Percentiles rank a stretch among this genome's conserved stretches.
These are phyloP conservation scores for Pseudogymnoascus sp. DNA, from an alignment of 2,329 filamentous ascomycete genomes.

Conservation along the genomic window DNA sequence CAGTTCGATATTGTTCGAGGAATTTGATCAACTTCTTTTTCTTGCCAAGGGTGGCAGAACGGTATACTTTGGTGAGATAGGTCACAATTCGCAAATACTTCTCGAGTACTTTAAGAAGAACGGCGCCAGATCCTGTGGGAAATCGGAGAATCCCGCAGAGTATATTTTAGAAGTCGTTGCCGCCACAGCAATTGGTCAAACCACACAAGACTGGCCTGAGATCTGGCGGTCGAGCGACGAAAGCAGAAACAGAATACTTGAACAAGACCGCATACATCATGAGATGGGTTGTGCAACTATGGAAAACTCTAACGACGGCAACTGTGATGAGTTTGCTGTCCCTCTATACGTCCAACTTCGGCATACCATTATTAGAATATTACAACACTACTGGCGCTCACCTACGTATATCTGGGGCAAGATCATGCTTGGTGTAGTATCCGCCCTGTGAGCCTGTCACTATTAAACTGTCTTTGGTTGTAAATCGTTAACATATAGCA, in stretches of 20 bases:
- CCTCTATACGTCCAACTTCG: no score
- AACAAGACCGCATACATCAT: conserved; percentile 49
- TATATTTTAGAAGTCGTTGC: conserved; percentile 36
- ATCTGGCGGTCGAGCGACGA: conserved; percentile 38
- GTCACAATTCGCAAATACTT: conserved; percentile 50
- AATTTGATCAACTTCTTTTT: conserved; percentile 57
- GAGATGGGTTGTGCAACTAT: conserved; percentile 31
- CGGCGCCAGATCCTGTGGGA: conserved; percentile 46
- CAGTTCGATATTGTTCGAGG: conserved; percentile 46
- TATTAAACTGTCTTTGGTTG: no score
- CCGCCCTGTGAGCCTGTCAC: conserved; percentile 38
- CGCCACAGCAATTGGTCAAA: conserved; percentile 32
- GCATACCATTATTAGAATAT: conserved; percentile 40
- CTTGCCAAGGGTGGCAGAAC: conserved; percentile 59
- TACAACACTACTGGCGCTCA: conserved; percentile 69
- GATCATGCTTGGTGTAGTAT: conserved; percentile 45
- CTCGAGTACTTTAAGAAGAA: conserved; percentile 58
- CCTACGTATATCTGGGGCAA: conserved; percentile 70
- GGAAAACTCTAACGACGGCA: conserved; percentile 23
- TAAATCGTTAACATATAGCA: neutral
- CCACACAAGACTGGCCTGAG: no score
- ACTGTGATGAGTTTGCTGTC: conserved; percentile 9
- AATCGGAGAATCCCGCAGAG: conserved; percentile 47
- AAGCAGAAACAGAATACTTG: conserved; percentile 32
- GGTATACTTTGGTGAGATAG: conserved; percentile 64